These are phyloP conservation scores for Aspergillus nidulans DNA, from an alignment of 495 filamentous ascomycete species.

Conservation along the genomic window DNA sequence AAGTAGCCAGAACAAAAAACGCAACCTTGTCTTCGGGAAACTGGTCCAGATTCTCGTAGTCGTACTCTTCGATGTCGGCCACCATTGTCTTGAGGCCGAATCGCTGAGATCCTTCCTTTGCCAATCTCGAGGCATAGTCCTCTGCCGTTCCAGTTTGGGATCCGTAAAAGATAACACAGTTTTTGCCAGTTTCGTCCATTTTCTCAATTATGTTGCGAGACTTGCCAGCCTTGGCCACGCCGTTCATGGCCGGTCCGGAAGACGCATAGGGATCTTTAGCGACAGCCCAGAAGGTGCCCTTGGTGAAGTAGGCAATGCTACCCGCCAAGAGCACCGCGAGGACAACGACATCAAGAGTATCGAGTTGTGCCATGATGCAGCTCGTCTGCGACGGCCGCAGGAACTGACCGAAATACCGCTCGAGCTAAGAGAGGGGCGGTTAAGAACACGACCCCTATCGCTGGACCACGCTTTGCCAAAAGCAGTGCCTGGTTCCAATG, in stretches of 20 bases:
- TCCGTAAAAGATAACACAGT: conserved; percentile 97
- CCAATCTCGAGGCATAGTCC: conserved; percentile 95
- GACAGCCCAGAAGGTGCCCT: conserved; percentile 83
- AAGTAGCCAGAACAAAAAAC: conserved; percentile 94
- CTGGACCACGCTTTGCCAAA: conserved; percentile 5
- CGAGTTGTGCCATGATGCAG: conserved; percentile 82
- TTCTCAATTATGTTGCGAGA: conserved; percentile 90
- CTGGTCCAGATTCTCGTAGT: conserved; percentile 89
- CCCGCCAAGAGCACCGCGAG: conserved; percentile 78
- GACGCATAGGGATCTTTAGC: conserved; percentile 82
- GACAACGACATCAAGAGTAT: conserved; percentile 90
- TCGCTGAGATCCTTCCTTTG: conserved; percentile 94
- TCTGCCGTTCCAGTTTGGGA: conserved; percentile 98
- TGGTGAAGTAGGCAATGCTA: conserved; percentile 93
- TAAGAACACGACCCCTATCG: conserved; percentile 12
- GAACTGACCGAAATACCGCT: neutral
- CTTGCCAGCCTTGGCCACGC: conserved; percentile 72
- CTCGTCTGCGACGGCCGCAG: neutral
- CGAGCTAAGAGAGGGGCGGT: conserved; percentile 9
- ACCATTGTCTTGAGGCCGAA: conserved; percentile 99
- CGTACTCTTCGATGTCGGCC: conserved; percentile 96
- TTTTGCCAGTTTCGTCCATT: conserved; percentile 92
- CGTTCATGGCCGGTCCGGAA: conserved; percentile 62
- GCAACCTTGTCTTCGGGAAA: conserved; percentile 87
- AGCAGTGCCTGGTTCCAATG: neutral